Conservation (phyloP, 2,329 filamentous ascomycete genomes). For the Xylaria sp. region DNA sequence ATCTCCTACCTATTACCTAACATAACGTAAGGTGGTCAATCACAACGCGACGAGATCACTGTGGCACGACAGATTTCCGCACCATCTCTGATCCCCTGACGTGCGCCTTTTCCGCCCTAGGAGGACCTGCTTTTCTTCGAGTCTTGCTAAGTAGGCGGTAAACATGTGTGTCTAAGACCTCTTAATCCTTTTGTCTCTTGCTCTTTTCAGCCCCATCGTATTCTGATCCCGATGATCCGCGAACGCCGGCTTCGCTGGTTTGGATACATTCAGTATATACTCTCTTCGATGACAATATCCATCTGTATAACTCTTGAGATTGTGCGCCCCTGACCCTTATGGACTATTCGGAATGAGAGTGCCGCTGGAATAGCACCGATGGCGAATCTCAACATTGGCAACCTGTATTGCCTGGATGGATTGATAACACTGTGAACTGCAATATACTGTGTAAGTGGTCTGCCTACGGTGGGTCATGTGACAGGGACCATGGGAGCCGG, state of each 20-base stretch:
- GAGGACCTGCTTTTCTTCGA: neutral
- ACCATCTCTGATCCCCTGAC: neutral
- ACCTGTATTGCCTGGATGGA: neutral
- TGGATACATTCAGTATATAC: neutral
- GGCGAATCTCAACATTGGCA: neutral
- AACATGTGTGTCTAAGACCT: conserved; percentile 20
- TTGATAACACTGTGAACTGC: neutral
- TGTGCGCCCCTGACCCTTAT: neutral
- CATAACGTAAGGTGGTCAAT: neutral
- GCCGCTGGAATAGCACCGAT: neutral
- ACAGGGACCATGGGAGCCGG: neutral
- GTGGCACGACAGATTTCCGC: neutral
- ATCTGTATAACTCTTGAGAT: neutral
- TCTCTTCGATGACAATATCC: conserved; percentile 6
- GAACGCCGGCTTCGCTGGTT: neutral
- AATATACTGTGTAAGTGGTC: neutral
- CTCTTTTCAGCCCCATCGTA: neutral
- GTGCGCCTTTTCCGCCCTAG: neutral
- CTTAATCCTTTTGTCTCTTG: neutral
- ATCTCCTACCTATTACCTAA: neutral
- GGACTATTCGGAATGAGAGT: neutral
- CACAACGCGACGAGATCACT: neutral
- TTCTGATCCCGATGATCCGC: neutral
- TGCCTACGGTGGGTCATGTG: neutral
- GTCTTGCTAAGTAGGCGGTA: neutral